Evolutionary conservation across 768 basidiomycete species (phyloP).

Genomic region (Strobilomyces dryophilus): DNA sequence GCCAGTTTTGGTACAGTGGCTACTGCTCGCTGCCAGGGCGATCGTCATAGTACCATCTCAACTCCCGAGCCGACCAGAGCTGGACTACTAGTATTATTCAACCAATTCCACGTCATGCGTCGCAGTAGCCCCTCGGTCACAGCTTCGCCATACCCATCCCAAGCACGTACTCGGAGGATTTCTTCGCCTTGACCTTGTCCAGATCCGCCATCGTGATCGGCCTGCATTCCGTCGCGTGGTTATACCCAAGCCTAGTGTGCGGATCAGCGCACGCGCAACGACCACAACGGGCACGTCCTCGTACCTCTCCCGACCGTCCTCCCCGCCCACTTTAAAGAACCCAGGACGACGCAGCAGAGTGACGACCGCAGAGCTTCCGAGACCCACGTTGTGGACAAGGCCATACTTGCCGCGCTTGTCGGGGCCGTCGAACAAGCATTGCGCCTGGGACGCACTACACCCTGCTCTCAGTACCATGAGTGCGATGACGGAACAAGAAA

Average conservation of each 20-base stretch:
- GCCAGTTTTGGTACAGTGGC: too few species aligned
- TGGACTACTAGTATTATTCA: too few species aligned
- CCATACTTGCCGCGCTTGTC: slow-evolving; percentile 76
- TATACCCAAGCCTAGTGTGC: slow-evolving; percentile 63
- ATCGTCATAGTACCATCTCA: too few species aligned
- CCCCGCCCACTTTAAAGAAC: slow-evolving; percentile 64
- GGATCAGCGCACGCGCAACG: not conserved
- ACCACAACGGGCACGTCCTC: slow-evolving; percentile 5
- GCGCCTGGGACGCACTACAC: slow-evolving; percentile 83
- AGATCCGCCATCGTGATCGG: slow-evolving; percentile 61
- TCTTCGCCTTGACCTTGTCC: slow-evolving; percentile 71
- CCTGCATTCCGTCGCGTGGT: slow-evolving; percentile 68
- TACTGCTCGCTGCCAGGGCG: too few species aligned
- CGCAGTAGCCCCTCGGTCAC: slow-evolving; percentile 15
- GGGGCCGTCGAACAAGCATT: slow-evolving; percentile 55
- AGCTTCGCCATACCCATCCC: slow-evolving; percentile 33
- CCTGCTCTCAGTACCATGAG: slow-evolving; percentile 35
- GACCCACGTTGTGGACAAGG: slow-evolving; percentile 78
- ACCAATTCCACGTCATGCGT: too few species aligned
- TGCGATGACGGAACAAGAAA: not conserved
- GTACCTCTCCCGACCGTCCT: slow-evolving; percentile 64
- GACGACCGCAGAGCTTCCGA: slow-evolving; percentile 78
- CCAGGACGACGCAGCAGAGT: slow-evolving; percentile 73
- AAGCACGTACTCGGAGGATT: slow-evolving; percentile 45
- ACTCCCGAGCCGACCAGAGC: too few species aligned